These are phyloP conservation scores for Russula brevipes DNA, from an alignment of 768 basidiomycete genomes.

Conservation along the genomic window DNA sequence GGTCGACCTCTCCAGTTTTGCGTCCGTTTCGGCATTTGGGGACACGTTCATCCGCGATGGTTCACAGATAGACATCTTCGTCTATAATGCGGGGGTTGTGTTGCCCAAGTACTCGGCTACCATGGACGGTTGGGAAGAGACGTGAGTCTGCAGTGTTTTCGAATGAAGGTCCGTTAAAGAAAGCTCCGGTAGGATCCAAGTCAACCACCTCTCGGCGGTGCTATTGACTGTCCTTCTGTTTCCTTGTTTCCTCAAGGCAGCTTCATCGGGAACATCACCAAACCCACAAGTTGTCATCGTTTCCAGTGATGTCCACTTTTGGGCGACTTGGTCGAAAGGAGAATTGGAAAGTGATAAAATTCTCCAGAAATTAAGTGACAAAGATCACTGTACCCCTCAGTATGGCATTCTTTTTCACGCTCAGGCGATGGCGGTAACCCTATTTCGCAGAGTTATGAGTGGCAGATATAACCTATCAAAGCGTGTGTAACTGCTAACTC, in stretches of 20 bases:
- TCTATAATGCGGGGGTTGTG: slow-evolving; percentile 30
- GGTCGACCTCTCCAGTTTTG: slow-evolving; percentile 30
- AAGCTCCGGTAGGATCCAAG: slow-evolving; percentile 38
- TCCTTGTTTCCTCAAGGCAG: slow-evolving; percentile 18
- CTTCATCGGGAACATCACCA: slow-evolving; percentile 9
- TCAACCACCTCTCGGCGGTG: slow-evolving; percentile 33
- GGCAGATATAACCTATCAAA: slow-evolving; percentile 17
- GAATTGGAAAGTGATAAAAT: slow-evolving; percentile 10
- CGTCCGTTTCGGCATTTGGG: slow-evolving; percentile 29
- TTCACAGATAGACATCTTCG: slow-evolving; percentile 30
- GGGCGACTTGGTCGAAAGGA: neutral
- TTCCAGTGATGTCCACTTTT: slow-evolving; percentile 18
- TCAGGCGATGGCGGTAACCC: neutral
- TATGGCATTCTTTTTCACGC: neutral
- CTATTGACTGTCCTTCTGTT: slow-evolving; percentile 14
- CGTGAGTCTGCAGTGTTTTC: slow-evolving; percentile 21
- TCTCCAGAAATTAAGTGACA: slow-evolving; percentile 10
- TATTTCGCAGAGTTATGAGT: slow-evolving; percentile 7
- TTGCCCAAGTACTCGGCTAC: slow-evolving; percentile 28
- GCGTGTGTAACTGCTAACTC: slow-evolving; percentile 2
- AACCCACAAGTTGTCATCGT: slow-evolving; percentile 21
- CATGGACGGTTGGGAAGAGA: slow-evolving; percentile 30
- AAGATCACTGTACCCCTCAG: slow-evolving; percentile 11
- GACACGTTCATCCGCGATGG: slow-evolving; percentile 25
- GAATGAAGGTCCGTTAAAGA: neutral